A percentile compares a stretch with the other conserved stretches of the same genome.
phyloP scores from a whole-genome alignment of 371 early-diverging fungal species.

The Actinomortierella wolfii region DNA sequence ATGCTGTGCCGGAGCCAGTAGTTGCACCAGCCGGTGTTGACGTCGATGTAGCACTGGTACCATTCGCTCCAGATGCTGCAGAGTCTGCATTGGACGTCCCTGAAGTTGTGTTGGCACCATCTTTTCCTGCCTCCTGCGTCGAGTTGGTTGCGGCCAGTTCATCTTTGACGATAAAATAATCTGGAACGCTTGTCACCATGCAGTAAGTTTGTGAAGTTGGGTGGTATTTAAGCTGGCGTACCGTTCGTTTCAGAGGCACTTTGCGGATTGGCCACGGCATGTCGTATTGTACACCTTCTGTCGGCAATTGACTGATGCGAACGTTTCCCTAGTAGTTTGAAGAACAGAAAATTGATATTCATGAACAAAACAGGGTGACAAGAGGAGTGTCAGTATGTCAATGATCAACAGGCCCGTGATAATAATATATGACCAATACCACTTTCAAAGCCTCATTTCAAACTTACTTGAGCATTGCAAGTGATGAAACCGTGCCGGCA shows the following conservation, averaged over 20 bases:
- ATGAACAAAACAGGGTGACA: too few relatives aligned
- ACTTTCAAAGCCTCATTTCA: too few relatives aligned
- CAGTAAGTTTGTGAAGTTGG: constrained; percentile 80
- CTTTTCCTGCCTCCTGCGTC: constrained; percentile 50
- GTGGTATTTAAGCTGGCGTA: constrained; percentile 84
- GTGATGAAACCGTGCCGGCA: constrained; percentile 84
- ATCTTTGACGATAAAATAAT: constrained; percentile 67
- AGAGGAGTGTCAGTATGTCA: too few relatives aligned
- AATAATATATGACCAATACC: neutral
- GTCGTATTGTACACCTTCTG: constrained; percentile 76
- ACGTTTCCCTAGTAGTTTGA: constrained; percentile 56
- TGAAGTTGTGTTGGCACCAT: constrained; percentile 20
- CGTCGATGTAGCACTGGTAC: neutral
- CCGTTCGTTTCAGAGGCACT: constrained; percentile 74
- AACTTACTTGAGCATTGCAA: constrained; percentile 54
- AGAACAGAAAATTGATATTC: too few relatives aligned
- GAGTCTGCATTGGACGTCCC: constrained; percentile 8
- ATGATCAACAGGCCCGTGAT: neutral
- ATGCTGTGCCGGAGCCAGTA: constrained; percentile 5
- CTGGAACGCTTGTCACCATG: constrained; percentile 69
- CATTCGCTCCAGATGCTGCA: neutral
- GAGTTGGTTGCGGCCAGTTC: constrained; percentile 71
- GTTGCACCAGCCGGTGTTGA: neutral
- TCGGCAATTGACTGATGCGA: constrained; percentile 74
- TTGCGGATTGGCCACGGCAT: constrained; percentile 86